Base-by-base conservation (phyloP, 495 filamentous ascomycete species). In the Lasiosphaeria hispida region DNA sequence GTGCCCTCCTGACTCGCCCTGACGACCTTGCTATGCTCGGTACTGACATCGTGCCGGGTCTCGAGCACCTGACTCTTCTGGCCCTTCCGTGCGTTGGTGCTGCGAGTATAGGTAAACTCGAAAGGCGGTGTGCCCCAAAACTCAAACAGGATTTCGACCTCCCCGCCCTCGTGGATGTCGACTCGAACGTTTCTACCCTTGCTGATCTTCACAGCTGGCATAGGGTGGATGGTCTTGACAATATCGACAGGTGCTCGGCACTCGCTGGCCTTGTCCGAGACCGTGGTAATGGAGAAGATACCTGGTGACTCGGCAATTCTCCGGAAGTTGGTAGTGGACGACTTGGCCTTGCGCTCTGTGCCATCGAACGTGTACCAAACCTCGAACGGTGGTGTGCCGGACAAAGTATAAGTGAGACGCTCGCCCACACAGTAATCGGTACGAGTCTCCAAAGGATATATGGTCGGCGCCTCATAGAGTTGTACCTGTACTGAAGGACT, bases 91-190 rank as follows among this genome's bases (percentile, higher is more conserved):
- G 81, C 83, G 69, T 94, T 96, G 40, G 89, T 89, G 70, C 88
- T 92, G 60, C 94, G 82, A 34, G 93, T 97, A 67, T 94, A 97
- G 72, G 92, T 96, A 70, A 97, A 97, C 72, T 97, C 92, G 67
- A 98, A 98, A 10, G 94, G 94, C 58, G 94, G 94, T 10, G 91
- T 93, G 43, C 94, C 94, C 75, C 87, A 90, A 69, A 98, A 97
- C 63, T 93, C 87, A 61, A 97, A 97, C 41, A 89, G 75, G 55
- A 98, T 90, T 69, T 96, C 89, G 13, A 92, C 90, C 71, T 92
- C 87, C 61, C 90, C 88, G 65, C 94, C 94, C 75, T 97, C 93
- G 68, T 97, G 94, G 56, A 98, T 98, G 65, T 97, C 94, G 33
- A 95, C 87, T 43, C 86, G 83, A 10, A 85, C 83, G 15, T 86